Evolutionary conservation across 768 basidiomycete genomes (phyloP).

Genomic region (Leucocoprinus birnbaumii): DNA sequence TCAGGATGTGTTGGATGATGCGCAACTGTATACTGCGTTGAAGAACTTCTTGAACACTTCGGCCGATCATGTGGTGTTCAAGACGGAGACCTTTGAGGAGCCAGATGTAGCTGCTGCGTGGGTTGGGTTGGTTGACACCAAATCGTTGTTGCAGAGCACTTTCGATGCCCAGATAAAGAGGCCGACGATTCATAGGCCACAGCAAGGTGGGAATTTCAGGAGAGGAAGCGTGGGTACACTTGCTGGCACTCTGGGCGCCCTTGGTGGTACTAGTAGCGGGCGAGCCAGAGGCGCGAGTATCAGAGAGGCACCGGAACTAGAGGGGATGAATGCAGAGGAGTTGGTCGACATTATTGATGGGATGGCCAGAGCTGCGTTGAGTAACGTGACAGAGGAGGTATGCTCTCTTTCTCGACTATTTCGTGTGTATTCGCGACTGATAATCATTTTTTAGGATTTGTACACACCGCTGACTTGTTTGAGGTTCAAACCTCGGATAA

Average conservation of each 20-base stretch:
- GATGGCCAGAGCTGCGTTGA: slow-evolving; percentile 72
- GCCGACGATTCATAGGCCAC: slow-evolving; percentile 34
- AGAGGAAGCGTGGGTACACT: slow-evolving; percentile 5
- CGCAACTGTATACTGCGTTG: slow-evolving; percentile 56
- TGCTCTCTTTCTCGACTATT: slow-evolving; percentile 12
- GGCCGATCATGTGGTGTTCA: slow-evolving; percentile 49
- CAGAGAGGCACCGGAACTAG: slow-evolving; percentile 58
- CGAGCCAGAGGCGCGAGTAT: slow-evolving; percentile 34
- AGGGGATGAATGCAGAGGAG: slow-evolving; percentile 60
- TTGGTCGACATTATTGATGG: slow-evolving; percentile 78
- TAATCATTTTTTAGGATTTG: slow-evolving; percentile 52
- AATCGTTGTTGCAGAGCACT: slow-evolving; percentile 34
- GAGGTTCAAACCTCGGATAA: slow-evolving; percentile 81
- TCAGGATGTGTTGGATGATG: slow-evolving; percentile 75
- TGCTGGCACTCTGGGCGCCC: slow-evolving; percentile 13
- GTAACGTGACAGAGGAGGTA: slow-evolving; percentile 78
- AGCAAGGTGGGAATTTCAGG: not conserved
- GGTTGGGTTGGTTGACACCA: slow-evolving; percentile 40
- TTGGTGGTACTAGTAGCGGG: slow-evolving; percentile 20
- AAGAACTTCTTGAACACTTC: slow-evolving; percentile 56
- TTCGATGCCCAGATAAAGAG: slow-evolving; percentile 60
- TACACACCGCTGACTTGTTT: slow-evolving; percentile 72
- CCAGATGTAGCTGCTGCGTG: slow-evolving; percentile 44
- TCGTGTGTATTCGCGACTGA: not conserved
- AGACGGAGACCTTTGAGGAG: slow-evolving; percentile 37